Conservation (phyloP, 2,329 filamentous ascomycete genomes). For the Sporothrix sp. region DNA sequence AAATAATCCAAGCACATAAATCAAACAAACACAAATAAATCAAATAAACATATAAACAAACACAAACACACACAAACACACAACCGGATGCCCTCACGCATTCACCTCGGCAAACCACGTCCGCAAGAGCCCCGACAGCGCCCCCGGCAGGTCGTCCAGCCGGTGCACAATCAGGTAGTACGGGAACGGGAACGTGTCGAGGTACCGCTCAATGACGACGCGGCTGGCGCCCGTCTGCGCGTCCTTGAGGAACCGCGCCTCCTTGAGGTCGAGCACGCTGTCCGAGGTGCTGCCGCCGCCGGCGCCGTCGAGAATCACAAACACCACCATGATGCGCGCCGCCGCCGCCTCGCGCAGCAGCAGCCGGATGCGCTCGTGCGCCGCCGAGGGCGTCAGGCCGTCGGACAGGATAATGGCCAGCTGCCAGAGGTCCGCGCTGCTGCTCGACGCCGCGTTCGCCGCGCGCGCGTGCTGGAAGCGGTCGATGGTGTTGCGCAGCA, state of each 20-base stretch:
- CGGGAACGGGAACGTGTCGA: conserved; percentile 92
- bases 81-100: conserved; percentile 19
- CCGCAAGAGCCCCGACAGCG: conserved; percentile 77
- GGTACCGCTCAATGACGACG: conserved; percentile 78
- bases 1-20: no score
- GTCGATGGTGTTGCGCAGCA: conserved; percentile 69
- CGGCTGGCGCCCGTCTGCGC: conserved; percentile 45
- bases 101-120: conserved; percentile 85
- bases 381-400: conserved; percentile 71
- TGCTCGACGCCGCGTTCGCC: conserved; percentile 22
- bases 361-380: conserved; percentile 72
- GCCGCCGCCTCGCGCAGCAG: conserved; percentile 82
- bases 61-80: not conserved
- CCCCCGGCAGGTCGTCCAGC: conserved; percentile 79
- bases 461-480: conserved; percentile 69
- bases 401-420: conserved; percentile 88
- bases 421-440: conserved; percentile 76
- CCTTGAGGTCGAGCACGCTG: conserved; percentile 79
- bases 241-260: conserved; percentile 70
- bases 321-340: conserved; percentile 95
- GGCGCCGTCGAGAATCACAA: conserved; percentile 83
- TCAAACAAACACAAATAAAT: not conserved
- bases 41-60: not conserved
- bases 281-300: conserved; percentile 31
- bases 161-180: conserved; percentile 95